Evolutionary conservation across 441 rosid species (phyloP).

Genomic region (Corymbia calophylla): DNA sequence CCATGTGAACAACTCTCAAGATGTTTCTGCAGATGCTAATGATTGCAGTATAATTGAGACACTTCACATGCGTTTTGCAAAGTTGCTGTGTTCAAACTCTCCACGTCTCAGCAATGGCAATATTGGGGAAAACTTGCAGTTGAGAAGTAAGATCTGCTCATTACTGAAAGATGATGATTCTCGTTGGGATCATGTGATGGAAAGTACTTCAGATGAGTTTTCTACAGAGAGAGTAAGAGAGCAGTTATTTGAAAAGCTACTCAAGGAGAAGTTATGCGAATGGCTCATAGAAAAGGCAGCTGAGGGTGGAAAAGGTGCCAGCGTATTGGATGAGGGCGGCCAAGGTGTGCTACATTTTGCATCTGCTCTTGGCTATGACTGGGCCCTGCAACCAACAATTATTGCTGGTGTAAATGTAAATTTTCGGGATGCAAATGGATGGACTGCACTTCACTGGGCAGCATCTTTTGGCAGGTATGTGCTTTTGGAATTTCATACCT

Average conservation of each 20-base stretch:
- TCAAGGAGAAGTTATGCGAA: constrained; percentile 62
- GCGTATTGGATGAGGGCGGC: constrained; percentile 71
- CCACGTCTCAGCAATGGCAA: not conserved
- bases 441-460: constrained; percentile 99
- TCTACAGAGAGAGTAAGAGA: constrained; percentile 38
- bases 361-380: constrained; percentile 89
- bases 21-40: constrained; percentile 26
- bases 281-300: constrained; percentile 78
- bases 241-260: constrained; percentile 50
- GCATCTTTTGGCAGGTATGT: constrained; percentile 83
- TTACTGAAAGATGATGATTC: constrained; percentile 52
- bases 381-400: constrained; percentile 82
- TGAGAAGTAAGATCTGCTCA: constrained; percentile 46
- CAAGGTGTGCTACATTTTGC: constrained; percentile 92
- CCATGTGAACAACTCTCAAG: constrained; percentile 23
- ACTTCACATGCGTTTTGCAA: constrained; percentile 55
- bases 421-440: constrained; percentile 86
- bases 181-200: constrained; percentile 54
- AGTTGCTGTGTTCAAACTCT: constrained; percentile 46
- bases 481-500: constrained; percentile 2
- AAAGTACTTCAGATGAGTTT: constrained; percentile 25
- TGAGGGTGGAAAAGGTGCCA: constrained; percentile 87
- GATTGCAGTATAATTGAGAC: constrained; percentile 22
- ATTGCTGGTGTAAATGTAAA: constrained; percentile 78
- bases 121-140: not conserved